Percentiles rank a stretch among this genome's conserved stretches.
Conservation (phyloP, 257 asterid genomes). For the Mentha longifolia region DNA sequence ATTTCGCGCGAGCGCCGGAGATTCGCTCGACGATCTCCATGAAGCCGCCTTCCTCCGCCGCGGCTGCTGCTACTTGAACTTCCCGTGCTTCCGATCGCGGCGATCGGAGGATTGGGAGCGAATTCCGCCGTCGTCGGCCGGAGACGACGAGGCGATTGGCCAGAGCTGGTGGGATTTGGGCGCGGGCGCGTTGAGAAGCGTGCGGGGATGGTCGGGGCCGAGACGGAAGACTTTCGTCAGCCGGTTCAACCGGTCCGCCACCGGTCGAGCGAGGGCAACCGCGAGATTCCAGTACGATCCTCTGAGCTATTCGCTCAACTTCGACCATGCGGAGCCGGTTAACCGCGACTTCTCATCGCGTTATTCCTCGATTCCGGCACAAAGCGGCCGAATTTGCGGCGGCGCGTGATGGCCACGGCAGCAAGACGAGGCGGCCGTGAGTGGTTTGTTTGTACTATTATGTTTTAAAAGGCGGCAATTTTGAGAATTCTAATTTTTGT, state of each 20-base stretch:
- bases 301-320: conserved; percentile 70
- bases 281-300: conserved; percentile 68
- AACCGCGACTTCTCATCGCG: conserved; percentile 64
- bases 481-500: too few species aligned
- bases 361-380: conserved; percentile 48
- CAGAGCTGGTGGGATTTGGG: conserved; percentile 54
- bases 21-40: conserved; percentile 37
- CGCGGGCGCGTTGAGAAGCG: conserved; percentile 47
- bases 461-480: too few species aligned
- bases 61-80: conserved; percentile 54
- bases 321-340: conserved; percentile 62
- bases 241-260: conserved; percentile 50
- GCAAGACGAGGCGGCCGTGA: background rate
- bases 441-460: background rate
- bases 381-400: conserved; percentile 33
- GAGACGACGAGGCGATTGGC: conserved; percentile 31
- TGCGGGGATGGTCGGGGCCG: conserved; percentile 80
- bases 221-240: conserved; percentile 84
- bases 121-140: conserved; percentile 39
- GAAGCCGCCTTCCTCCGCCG: conserved; percentile 45
- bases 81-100: conserved; percentile 50
- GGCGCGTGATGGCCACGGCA: conserved; percentile 12
- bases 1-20: conserved; percentile 30
- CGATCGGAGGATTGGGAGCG: conserved; percentile 59
- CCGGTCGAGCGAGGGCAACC: conserved; percentile 36